These are phyloP conservation scores for Phytophthora hibernalis DNA, from an alignment of 352 stramenopile species.

Conservation along the genomic window DNA sequence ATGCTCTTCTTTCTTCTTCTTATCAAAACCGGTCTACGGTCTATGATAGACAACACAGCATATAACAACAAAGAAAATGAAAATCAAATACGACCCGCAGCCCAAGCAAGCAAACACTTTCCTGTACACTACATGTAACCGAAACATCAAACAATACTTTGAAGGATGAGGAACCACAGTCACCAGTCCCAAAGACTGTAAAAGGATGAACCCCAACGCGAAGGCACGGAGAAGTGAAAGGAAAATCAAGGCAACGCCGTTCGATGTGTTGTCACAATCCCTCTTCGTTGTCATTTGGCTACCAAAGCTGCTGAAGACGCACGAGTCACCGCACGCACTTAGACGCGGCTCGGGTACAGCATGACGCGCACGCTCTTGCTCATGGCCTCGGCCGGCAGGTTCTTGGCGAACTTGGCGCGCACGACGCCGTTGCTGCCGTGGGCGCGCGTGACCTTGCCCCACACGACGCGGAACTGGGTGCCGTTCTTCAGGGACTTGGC, in stretches of 20 bases:
- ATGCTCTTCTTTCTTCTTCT: no score
- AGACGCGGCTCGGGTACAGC: constrained; percentile 99
- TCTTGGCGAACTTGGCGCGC: constrained; percentile 98
- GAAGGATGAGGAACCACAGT: no score
- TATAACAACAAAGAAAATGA: no score
- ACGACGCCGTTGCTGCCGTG: constrained; percentile 99
- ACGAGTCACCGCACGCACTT: constrained; percentile 49
- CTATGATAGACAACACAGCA: no score
- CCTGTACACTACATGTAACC: no score
- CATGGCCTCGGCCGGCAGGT: constrained; percentile 97
- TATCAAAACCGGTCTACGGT: no score
- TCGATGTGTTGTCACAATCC: constrained; percentile 48
- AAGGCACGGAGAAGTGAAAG: constrained; percentile 4
- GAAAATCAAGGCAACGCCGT: constrained; percentile 15
- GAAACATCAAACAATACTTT: neutral
- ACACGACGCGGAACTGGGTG: constrained; percentile 99
- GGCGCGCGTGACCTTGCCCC: constrained; percentile 97
- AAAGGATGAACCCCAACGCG: neutral
- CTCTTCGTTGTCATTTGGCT: constrained; percentile 59
- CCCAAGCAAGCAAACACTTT: no score
- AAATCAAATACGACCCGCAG: no score
- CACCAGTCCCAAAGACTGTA: no score
- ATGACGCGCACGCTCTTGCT: constrained; percentile 98
- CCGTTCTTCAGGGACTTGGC: constrained; percentile 94
- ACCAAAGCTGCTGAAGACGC: constrained; percentile 41